A percentile compares a stretch with the other conserved stretches of the same genome.
phyloP scores from a whole-genome alignment of 2,329 filamentous ascomycete genomes.

The Ophiostoma piceae region DNA sequence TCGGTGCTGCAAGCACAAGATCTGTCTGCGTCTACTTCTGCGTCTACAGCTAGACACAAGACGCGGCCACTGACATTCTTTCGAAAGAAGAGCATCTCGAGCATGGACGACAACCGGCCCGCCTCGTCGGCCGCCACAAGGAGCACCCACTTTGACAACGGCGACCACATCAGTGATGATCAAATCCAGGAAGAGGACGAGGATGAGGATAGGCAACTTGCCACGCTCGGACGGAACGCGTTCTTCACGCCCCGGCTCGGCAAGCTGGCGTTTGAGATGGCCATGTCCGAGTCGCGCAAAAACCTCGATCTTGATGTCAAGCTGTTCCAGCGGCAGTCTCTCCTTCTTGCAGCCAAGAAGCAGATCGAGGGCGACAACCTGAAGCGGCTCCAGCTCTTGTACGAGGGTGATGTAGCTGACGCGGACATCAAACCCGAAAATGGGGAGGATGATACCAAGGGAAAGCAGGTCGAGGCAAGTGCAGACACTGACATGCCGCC shows the following conservation, averaged over 20 bases:
- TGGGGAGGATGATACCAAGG: background rate
- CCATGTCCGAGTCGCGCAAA: constrained; percentile 24
- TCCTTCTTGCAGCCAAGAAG: constrained; percentile 25
- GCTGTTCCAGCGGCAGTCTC: constrained; percentile 27
- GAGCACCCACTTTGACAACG: too few species aligned
- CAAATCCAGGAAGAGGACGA: background rate
- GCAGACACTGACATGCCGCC: background rate
- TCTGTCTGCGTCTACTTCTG: background rate
- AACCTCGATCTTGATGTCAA: constrained; percentile 25
- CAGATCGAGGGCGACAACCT: constrained; percentile 21
- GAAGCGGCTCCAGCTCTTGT: background rate
- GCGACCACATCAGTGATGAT: background rate
- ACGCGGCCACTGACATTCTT: constrained; percentile 13
- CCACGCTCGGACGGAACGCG: background rate
- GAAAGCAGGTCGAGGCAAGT: background rate
- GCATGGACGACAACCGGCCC: background rate
- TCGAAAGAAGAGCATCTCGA: constrained; percentile 14
- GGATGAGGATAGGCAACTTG: background rate
- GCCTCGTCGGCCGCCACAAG: constrained; percentile 15
- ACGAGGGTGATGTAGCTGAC: background rate
- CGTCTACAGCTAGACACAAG: background rate
- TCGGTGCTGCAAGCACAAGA: background rate
- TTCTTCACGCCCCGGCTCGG: constrained; percentile 23
- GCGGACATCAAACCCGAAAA: background rate
- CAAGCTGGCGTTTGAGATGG: constrained; percentile 26